These are phyloP conservation scores for Trametes polyzona DNA, from an alignment of 1,284 basidiomycete genomes.

Conservation along the genomic window DNA sequence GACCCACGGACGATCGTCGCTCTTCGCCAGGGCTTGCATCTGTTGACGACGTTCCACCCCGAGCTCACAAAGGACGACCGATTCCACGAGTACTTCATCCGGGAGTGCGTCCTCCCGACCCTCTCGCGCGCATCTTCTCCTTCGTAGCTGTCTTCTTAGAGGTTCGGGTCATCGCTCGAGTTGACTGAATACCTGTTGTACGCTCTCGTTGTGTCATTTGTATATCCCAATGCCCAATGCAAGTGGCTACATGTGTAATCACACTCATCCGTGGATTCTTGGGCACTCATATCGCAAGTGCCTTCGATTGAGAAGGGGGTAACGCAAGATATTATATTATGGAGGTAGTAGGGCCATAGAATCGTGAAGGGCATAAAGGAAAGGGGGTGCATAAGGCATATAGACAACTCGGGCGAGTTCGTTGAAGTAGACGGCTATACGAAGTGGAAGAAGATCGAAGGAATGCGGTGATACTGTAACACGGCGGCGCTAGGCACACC, in stretches of 20 bases:
- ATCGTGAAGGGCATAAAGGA: too few species aligned
- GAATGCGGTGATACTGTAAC: neutral
- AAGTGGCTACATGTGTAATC: too few species aligned
- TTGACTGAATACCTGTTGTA: neutral
- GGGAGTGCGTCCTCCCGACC: conserved; percentile 59
- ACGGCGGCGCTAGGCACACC: neutral
- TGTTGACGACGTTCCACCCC: conserved; percentile 94
- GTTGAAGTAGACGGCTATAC: too few species aligned
- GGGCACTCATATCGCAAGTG: too few species aligned
- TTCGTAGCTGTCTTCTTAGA: conserved; percentile 1
- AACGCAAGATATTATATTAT: too few species aligned
- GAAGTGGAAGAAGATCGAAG: neutral
- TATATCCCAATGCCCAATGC: too few species aligned
- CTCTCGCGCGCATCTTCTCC: conserved; percentile 26
- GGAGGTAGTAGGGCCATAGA: too few species aligned
- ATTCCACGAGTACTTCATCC: conserved; percentile 88
- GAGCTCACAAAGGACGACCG: conserved; percentile 89
- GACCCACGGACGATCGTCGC: conserved; percentile 82
- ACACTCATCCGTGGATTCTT: too few species aligned
- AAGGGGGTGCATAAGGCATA: too few species aligned
- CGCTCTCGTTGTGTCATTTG: neutral
- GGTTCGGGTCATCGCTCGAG: too few species aligned
- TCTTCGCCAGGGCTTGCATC: conserved; percentile 80
- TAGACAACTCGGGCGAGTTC: too few species aligned
- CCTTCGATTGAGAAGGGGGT: too few species aligned